Evolutionary conservation across 148 eudicot species (phyloP).

Genomic region (Beta vulgaris): DNA sequence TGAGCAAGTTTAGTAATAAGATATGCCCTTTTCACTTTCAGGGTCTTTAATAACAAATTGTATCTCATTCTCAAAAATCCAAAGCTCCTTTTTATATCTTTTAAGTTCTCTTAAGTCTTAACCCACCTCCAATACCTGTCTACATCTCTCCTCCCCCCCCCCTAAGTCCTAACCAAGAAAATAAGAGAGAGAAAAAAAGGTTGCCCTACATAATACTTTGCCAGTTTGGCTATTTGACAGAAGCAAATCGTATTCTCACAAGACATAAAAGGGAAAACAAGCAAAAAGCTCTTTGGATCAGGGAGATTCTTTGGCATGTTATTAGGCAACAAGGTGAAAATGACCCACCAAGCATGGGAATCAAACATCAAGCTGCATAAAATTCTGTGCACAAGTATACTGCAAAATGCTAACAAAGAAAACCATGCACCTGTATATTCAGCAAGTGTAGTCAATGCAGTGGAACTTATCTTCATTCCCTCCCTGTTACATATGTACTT

Average conservation of each 20-base stretch:
- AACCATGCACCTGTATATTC: slow-evolving; percentile 66
- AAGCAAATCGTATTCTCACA: neutral
- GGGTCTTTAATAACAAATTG: neutral
- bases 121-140: neutral
- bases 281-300: neutral
- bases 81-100: neutral
- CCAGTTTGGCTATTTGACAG: neutral
- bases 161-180: neutral
- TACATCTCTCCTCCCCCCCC: neutral
- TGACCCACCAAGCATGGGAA: neutral
- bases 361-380: neutral
- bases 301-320: neutral
- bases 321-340: slow-evolving; percentile 1
- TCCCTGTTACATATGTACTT: slow-evolving; percentile 86
- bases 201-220: neutral
- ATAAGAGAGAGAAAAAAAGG: neutral
- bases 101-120: neutral
- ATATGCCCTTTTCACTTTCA: slow-evolving; percentile 3
- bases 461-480: slow-evolving; percentile 75
- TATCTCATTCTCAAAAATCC: neutral
- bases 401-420: slow-evolving; percentile 1
- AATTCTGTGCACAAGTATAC: neutral
- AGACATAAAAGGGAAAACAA: neutral
- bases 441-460: slow-evolving; percentile 81
- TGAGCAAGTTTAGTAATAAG: neutral